Base-by-base conservation (phyloP, 2,329 filamentous ascomycete genomes). In the Macrophomina phaseolina region DNA sequence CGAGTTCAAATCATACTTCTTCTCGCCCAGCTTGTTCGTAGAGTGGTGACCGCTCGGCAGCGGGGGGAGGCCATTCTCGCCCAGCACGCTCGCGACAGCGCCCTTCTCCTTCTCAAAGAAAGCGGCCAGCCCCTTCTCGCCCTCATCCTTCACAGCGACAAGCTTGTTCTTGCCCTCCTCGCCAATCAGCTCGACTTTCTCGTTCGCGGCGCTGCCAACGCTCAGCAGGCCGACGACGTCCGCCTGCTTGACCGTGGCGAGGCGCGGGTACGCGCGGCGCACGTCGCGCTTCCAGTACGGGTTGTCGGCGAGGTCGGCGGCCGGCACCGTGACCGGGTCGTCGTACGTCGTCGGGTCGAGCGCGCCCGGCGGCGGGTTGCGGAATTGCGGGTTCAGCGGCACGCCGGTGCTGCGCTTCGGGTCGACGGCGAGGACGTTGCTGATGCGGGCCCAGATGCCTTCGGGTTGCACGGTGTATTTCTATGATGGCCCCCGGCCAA, bases 271-370 rank as follows among this genome's bases (percentile, higher is more conserved):
- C 74, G 85, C 86, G 74, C 95, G 88, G 73, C 95, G 91, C 69
- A 84, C 80, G 77, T 99, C 95, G 75, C 95, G 93, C 86, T 97
- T 96, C 93, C 93, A 99, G 84, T 97, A 97, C 45, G 93, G 89
- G 82, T 97, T 97, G 79, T 94, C 92, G 74, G 93, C 93, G 73
- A 97, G 89, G 78, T 97, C 93, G 71, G 86, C 92, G 2, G 93
- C 91, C n/a, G 93, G 93, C 0, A 90, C 68, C 14, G 92, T 96
- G 68, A 94, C 91, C 28, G 92, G 91, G 78, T 97, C 93, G 78
- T 91, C 88, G 83, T 94, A 95, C 68, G 80, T 80, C 67, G 86
- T 81, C 42, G 92, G 91, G 74, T 92, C 89, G 74, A 88, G 83
- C 71, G 83, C 85, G 71, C 91, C 93, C 9, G 91, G 95, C 60